Evolutionary conservation across 441 rosid genomes (phyloP).

Genomic region (Corymbia citriodora): DNA sequence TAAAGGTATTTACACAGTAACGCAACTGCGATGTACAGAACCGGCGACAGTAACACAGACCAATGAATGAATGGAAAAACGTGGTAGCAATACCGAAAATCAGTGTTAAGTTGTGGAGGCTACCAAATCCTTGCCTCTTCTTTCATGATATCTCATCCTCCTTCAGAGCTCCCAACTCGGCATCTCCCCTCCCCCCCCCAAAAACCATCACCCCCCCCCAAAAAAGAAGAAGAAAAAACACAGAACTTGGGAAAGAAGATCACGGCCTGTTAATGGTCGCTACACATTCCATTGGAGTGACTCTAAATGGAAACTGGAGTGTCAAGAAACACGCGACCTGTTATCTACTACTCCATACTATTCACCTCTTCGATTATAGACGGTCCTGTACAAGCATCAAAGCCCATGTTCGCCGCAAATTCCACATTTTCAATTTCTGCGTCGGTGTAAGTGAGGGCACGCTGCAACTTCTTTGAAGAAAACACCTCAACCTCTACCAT

Average conservation of each 20-base stretch:
- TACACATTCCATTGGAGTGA: neutral
- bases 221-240: neutral
- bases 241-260: neutral
- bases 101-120: neutral
- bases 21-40: neutral
- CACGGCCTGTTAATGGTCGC: neutral
- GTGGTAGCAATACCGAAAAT: neutral
- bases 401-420: slow-evolving; percentile 23
- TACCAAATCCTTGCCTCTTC: neutral
- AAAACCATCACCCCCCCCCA: neutral
- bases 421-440: slow-evolving; percentile 72
- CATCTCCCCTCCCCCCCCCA: neutral
- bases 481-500: slow-evolving; percentile 87
- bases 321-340: neutral
- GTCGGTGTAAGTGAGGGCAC: slow-evolving; percentile 77
- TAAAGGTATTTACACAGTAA: neutral
- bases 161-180: neutral
- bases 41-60: neutral
- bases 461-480: slow-evolving; percentile 66
- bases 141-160: neutral
- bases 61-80: neutral
- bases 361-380: slow-evolving; percentile 30
- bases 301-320: neutral
- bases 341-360: neutral
- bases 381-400: slow-evolving; percentile 24